A percentile compares a stretch with the other conserved stretches of the same genome.
phyloP scores from a whole-genome alignment of 495 filamentous ascomycete species.

The Talaromyces borbonicus region DNA sequence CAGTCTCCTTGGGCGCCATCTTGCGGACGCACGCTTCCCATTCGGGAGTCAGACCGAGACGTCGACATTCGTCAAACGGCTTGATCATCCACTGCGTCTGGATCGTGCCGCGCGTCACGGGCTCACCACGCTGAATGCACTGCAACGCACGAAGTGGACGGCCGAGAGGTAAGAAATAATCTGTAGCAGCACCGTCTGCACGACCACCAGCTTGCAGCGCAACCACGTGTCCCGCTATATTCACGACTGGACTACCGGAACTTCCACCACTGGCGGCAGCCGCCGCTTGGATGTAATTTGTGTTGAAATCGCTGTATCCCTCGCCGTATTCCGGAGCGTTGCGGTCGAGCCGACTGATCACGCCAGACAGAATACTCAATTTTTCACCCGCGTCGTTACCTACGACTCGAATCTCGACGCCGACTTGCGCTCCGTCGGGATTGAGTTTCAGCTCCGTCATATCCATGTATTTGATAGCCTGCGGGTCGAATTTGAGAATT shows the following conservation, averaged over 20 bases:
- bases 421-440: constrained; percentile 84
- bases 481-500: constrained; percentile 89
- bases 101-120: constrained; percentile 84
- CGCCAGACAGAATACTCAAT: constrained; percentile 92
- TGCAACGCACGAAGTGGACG: constrained; percentile 76
- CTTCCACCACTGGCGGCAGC: constrained; percentile 93
- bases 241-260: constrained; percentile 94
- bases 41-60: constrained; percentile 72
- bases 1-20: constrained; percentile 82
- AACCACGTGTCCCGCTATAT: constrained; percentile 85
- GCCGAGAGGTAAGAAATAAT: constrained; percentile 95
- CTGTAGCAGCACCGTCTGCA: constrained; percentile 88
- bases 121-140: constrained; percentile 66
- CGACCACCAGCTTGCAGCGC: constrained; percentile 92
- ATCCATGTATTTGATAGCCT: constrained; percentile 92
- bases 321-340: constrained; percentile 98
- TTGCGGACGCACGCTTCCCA: constrained; percentile 79
- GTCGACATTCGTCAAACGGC: constrained; percentile 93
- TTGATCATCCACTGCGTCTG: constrained; percentile 96
- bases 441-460: constrained; percentile 68
- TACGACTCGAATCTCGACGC: constrained; percentile 88
- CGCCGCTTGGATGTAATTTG: constrained; percentile 97
- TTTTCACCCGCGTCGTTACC: constrained; percentile 99
- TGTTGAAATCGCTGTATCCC: constrained; percentile 98
- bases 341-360: constrained; percentile 89